phyloP scores from a whole-genome alignment of 345 rosid genomes.

The Acer campestre region DNA sequence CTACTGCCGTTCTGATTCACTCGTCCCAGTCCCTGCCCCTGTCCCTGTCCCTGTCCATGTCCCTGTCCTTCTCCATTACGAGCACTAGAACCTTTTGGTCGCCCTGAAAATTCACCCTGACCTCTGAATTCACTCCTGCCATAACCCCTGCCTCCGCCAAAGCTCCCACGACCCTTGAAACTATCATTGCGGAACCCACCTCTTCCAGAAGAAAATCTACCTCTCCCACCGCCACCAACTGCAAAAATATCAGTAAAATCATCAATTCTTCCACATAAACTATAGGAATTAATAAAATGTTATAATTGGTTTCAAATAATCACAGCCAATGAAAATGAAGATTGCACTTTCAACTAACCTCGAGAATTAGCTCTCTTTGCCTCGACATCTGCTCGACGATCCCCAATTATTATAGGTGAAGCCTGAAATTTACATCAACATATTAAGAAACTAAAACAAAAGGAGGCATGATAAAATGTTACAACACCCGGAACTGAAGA shows the following conservation, averaged over 20 bases:
- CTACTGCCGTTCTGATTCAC: conserved; percentile 57
- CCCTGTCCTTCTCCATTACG: conserved; percentile 39
- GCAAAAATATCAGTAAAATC: conserved; percentile 17
- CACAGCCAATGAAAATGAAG: neutral
- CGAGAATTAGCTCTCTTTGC: conserved; percentile 64
- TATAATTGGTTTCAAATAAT: neutral
- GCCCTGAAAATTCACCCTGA: conserved; percentile 65
- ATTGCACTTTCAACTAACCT: conserved; percentile 36
- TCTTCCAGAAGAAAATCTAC: conserved; percentile 49
- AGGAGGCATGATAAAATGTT: neutral
- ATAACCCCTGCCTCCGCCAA: conserved; percentile 50
- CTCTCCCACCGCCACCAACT: conserved; percentile 35
- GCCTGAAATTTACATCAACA: conserved; percentile 39
- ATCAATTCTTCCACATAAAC: neutral
- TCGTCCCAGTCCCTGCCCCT: conserved; percentile 43
- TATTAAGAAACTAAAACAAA: neutral
- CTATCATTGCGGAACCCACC: conserved; percentile 46
- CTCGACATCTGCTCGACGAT: conserved; percentile 48
- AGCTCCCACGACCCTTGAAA: conserved; percentile 53
- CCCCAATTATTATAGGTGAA: conserved; percentile 53
- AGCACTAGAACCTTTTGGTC: conserved; percentile 62
- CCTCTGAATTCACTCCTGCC: conserved; percentile 62
- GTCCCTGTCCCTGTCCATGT: no score
- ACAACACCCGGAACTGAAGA: neutral
- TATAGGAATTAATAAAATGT: neutral